A percentile compares a stretch with the other conserved stretches of the same genome.
These are phyloP conservation scores for Botryotinia calthae DNA, from an alignment of 2,329 filamentous ascomycete species.

Conservation along the genomic window DNA sequence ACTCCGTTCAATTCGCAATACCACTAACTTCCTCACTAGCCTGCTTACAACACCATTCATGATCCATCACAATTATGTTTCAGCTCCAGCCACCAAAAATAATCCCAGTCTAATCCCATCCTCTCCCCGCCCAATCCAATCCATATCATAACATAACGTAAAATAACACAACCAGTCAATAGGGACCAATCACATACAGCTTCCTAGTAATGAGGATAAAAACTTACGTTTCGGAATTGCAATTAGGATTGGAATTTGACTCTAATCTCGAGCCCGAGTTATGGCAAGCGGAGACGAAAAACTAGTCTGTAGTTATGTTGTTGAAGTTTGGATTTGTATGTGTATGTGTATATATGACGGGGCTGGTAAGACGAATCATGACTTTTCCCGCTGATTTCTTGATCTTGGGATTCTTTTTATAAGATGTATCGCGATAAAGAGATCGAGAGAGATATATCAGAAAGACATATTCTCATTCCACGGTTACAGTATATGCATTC, in stretches of 20 bases:
- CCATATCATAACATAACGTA: background rate
- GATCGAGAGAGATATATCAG: too few species aligned
- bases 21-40: background rate
- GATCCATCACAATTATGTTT: background rate
- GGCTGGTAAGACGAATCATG: fast-evolving
- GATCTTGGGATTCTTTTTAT: background rate
- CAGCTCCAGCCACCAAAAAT: background rate
- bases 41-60: background rate
- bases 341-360: background rate
- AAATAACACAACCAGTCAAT: background rate
- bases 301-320: background rate
- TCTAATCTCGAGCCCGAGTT: background rate
- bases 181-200: background rate
- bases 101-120: background rate
- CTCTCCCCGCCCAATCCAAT: background rate
- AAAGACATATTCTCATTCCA: background rate
- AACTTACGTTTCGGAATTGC: background rate
- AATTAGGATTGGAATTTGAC: background rate
- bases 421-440: too few species aligned
- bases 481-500: fast-evolving
- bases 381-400: background rate
- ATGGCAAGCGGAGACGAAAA: background rate
- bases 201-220: background rate
- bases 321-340: background rate
- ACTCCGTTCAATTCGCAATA: too few species aligned